Base-by-base conservation (phyloP, 805 yeast species). In the Wickerhamomyces chambardii region DNA sequence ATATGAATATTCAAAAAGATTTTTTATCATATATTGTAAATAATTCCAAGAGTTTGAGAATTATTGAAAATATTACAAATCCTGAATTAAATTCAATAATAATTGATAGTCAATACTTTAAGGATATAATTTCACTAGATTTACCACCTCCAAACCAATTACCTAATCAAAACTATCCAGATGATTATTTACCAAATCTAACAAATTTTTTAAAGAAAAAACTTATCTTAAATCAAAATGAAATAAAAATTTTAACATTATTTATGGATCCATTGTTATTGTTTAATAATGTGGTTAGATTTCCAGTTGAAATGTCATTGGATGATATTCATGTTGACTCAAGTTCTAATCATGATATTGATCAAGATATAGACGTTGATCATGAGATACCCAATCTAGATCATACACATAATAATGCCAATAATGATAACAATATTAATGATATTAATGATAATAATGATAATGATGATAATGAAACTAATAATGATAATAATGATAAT, bases 11-110 rank as follows among this genome's bases (percentile, higher is more conserved):
- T 12, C 69, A 64, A 40, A 48, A 37, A 30, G 34, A 37, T 15
- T 49, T 64, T n/a, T 35, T 64, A 4, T 35, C 37, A 4, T 25
- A 55, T 4, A 33, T 64, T 10, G 49, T 61, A 17, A 37, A 44
- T 5, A 36, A 49, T 18, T 58, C 61, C 3, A 38, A 43, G 21
- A 52, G 62, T 16, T 40, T 64, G 12, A 47, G 47, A 33, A 40
- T 63, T 27, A 37, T 64, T 28, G 70, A 64, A 44, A 64, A 64
- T 41, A 56, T 64, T 10, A 64, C 67, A 2, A 61, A 61, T 30
- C 64, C 66, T 17, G 30, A 41, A 10, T 55, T 65, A 35, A 61
- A 59, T 40, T 54, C 51, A 17, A 58, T 58, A 5, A 54, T 64
- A 15, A 51, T 58, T 6, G 36, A 35, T 18, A 58, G 63, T 3